Conservation (phyloP, 202 grass and related monocot species). For the Zoysia matrella region DNA sequence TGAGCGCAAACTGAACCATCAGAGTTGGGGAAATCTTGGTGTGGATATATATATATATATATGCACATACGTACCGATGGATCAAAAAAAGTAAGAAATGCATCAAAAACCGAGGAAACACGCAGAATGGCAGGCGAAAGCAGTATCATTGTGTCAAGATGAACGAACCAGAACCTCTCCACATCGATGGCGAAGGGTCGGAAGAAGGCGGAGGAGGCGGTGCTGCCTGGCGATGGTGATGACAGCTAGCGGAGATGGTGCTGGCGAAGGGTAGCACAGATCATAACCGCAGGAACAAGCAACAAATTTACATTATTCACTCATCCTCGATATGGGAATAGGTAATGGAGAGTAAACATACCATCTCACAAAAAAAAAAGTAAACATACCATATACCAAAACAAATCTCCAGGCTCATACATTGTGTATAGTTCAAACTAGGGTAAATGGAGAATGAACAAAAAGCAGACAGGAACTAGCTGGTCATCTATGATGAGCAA, state of each 20-base stretch:
- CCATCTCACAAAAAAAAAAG: not conserved
- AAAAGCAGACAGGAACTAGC: constrained; percentile 17
- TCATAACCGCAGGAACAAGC: no score
- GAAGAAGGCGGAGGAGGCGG: constrained; percentile 39
- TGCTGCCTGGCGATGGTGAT: constrained; percentile 22
- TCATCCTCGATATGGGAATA: not conserved
- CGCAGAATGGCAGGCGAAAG: no score
- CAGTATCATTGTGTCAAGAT: no score
- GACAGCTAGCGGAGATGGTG: constrained; percentile 43
- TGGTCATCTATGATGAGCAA: constrained; percentile 43
- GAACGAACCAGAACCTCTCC: constrained; percentile 36
- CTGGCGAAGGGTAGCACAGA: no score
- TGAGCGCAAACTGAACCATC: constrained; percentile 46
- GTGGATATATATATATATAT: not conserved
- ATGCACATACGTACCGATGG: not conserved
- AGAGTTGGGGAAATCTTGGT: constrained; percentile 40
- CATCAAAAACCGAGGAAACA: not conserved
- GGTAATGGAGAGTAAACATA: not conserved
- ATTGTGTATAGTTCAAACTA: not conserved
- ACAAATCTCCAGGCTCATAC: no score
- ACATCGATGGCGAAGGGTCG: constrained; percentile 58
- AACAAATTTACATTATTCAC: no score
- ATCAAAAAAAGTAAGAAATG: not conserved
- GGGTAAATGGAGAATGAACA: constrained; percentile 2
- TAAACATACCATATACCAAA: no score